Base-by-base conservation (phyloP, 2,329 filamentous ascomycete genomes). In the Dothidotthia symphoricarpi region DNA sequence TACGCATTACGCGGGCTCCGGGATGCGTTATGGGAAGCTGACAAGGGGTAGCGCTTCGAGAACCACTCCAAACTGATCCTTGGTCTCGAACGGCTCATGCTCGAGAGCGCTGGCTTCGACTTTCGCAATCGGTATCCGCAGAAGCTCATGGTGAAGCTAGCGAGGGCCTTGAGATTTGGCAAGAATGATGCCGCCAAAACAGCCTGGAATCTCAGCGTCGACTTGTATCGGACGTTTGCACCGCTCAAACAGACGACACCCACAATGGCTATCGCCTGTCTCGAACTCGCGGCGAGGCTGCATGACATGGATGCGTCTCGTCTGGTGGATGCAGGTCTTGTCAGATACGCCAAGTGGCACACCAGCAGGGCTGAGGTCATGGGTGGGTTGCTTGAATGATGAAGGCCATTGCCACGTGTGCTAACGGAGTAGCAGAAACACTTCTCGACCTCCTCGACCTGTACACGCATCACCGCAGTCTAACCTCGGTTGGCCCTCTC, bases 51-150 rank as follows among this genome's bases (percentile, higher is more conserved):
- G 86, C 73, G 85, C 16, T 94, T 97, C 51, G 91, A 97, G 36
- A 74, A 74, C 1, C 81, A 83, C 3, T 85, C 86, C 11, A 86
- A 88, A 50, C 80, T 84, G 41, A 85, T 96, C 49, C 89, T 96
- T 46, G 88, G 88, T 2, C 78, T 97, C 3, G 93, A 98, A 69
- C 81, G 93, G 4, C 79, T 95, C 39, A 94, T 97, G 68, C 82
- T 98, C 34, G 93, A 98, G 69, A 85, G 88, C 2, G 85, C 90
- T 19, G 85, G 86, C 46, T 98, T 98, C 66, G 91, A 98, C 66
- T 97, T 97, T 61, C 82, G 90, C 24, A 90, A 83, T 41, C 83
- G 89, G 25, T 86, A 95, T 57, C 89, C 91, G 1, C 88, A 96
- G 54, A 87, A 89, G 48, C 75, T 88, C 15, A 73, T 97, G 28